Evolutionary conservation across 768 basidiomycete genomes (phyloP).

Genomic region (Rhizopogon roseolus): DNA sequence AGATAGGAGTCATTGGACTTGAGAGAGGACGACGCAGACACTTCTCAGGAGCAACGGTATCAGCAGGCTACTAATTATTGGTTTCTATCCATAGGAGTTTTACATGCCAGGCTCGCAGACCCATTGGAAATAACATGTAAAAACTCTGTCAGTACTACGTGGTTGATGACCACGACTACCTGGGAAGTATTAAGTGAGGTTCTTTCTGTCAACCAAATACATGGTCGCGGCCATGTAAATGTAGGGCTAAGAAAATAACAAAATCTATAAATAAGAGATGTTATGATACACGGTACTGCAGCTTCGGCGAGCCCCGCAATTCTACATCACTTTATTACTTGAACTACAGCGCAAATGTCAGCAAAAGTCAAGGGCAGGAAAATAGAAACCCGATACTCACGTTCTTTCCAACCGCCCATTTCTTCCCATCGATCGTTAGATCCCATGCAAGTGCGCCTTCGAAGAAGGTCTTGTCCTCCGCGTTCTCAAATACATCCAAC

Average conservation of each 20-base stretch:
- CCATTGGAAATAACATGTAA: no score
- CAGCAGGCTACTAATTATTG: no score
- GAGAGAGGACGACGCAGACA: no score
- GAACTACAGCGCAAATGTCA: constrained; percentile 18
- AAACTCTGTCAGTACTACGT: no score
- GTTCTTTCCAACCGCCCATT: constrained; percentile 88
- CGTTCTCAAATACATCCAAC: constrained; percentile 63
- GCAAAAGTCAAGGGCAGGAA: not conserved
- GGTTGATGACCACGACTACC: no score
- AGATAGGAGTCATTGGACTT: no score
- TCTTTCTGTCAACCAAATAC: no score
- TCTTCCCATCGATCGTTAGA: constrained; percentile 81
- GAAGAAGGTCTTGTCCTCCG: constrained; percentile 86
- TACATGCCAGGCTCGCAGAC: no score
- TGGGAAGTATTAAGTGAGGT: no score
- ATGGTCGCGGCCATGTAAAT: no score
- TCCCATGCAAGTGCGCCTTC: constrained; percentile 95
- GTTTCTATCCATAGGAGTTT: no score
- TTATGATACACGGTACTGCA: constrained; percentile 1
- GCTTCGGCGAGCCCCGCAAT: not conserved
- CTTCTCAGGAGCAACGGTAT: no score
- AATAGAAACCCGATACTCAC: constrained; percentile 41
- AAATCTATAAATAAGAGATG: not conserved
- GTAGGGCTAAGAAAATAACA: not conserved
- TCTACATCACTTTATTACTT: constrained; percentile 16